A percentile compares a stretch with the other conserved stretches of the same genome.
Evolutionary conservation across 495 filamentous ascomycete genomes (phyloP).

Genomic region (Penicillium coffeae): DNA sequence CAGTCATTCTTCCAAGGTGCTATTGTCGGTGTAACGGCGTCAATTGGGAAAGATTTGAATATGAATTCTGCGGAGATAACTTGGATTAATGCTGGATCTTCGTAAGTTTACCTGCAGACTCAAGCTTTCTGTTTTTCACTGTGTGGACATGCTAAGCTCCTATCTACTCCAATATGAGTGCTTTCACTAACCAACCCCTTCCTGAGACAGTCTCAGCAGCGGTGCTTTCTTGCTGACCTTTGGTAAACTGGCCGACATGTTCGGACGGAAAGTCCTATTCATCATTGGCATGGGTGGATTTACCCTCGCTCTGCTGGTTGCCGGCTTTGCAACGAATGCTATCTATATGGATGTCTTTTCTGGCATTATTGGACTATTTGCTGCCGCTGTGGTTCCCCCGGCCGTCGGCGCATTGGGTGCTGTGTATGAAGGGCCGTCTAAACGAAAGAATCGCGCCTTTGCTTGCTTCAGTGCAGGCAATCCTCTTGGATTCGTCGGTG

Average conservation of each 20-base stretch:
- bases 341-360: conserved; percentile 63
- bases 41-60: conserved; percentile 55
- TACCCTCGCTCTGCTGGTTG: conserved; percentile 51
- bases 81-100: conserved; percentile 64
- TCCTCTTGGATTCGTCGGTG: conserved; percentile 65
- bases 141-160: not conserved
- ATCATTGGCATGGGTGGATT: conserved; percentile 63
- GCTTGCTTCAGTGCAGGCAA: conserved; percentile 68
- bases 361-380: conserved; percentile 58
- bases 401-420: conserved; percentile 64
- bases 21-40: conserved; percentile 58
- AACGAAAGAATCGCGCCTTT: conserved; percentile 62
- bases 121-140: not conserved
- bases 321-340: conserved; percentile 59
- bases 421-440: conserved; percentile 58
- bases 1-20: conserved; percentile 57
- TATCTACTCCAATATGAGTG: not conserved
- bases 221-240: conserved; percentile 71
- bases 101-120: conserved; percentile 48
- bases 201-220: conserved; percentile 52
- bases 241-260: conserved; percentile 70
- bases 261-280: conserved; percentile 67
- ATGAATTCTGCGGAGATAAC: conserved; percentile 69
- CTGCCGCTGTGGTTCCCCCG: conserved; percentile 62
- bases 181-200: conserved; percentile 6